Evolutionary conservation across 2,329 filamentous ascomycete genomes (phyloP).

Genomic region (Fusarium fujikuroi): DNA sequence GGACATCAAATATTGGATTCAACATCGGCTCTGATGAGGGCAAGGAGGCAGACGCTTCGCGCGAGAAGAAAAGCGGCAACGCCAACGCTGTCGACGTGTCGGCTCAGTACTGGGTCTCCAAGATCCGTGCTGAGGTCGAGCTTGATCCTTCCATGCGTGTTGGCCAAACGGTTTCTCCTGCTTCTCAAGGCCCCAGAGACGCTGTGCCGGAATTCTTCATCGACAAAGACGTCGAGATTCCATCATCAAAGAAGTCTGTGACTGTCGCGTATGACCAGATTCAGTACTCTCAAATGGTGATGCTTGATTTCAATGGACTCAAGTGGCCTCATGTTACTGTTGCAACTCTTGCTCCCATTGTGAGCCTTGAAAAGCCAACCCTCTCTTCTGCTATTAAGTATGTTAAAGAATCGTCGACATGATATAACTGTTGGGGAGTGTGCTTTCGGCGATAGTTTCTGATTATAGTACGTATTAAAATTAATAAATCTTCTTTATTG

Average conservation of each 20-base stretch:
- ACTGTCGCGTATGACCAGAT: not conserved
- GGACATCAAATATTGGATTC: not conserved
- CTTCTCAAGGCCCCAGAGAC: not conserved
- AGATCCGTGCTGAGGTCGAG: not conserved
- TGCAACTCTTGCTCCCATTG: not conserved
- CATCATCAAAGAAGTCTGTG: not conserved
- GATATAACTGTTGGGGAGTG: rapidly evolving
- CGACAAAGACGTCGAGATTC: not conserved
- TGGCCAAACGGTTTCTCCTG: not conserved
- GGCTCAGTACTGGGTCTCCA: not conserved
- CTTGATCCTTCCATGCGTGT: not conserved
- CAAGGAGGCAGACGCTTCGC: not conserved
- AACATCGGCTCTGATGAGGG: not conserved
- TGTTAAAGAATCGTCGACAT: rapidly evolving
- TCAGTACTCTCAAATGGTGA: not conserved
- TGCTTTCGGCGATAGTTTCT: rapidly evolving
- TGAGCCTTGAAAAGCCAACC: not conserved
- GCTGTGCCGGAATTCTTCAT: not conserved
- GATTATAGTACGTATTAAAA: not conserved
- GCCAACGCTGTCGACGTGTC: not conserved
- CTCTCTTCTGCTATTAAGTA: not conserved
- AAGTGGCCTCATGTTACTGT: not conserved
- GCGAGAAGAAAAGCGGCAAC: not conserved
- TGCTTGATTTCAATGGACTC: not conserved
- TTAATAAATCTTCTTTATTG: not conserved